phyloP scores from a whole-genome alignment of 2,329 filamentous ascomycete genomes.

The Ophiosphaerella korrae region DNA sequence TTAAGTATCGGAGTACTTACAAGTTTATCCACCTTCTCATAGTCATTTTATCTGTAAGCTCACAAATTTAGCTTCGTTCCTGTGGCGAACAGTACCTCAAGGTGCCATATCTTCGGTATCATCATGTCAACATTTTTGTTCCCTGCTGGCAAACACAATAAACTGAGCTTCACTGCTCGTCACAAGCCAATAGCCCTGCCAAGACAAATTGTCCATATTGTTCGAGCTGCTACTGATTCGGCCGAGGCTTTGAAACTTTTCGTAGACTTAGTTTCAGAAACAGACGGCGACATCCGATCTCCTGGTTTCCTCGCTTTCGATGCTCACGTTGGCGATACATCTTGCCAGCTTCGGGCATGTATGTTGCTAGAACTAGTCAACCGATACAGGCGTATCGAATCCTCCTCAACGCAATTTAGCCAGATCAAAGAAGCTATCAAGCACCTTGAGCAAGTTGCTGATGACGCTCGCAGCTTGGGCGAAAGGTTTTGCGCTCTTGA shows the following conservation, averaged over 20 bases:
- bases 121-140: neutral
- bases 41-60: too few species aligned
- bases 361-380: constrained; percentile 7
- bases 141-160: neutral
- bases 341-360: constrained; percentile 9
- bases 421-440: neutral
- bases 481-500: neutral
- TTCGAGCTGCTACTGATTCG: constrained; percentile 2
- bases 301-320: constrained; percentile 1
- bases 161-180: neutral
- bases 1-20: too few species aligned
- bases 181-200: constrained; percentile 5
- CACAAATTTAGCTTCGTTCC: too few species aligned
- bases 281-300: neutral
- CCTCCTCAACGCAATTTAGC: neutral
- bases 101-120: too few species aligned
- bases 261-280: neutral
- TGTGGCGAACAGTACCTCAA: too few species aligned
- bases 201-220: constrained; percentile 5
- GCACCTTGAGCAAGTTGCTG: neutral
- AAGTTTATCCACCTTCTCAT: too few species aligned
- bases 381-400: neutral
- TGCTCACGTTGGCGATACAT: constrained; percentile 9
- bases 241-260: constrained; percentile 1
- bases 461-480: neutral